These are phyloP conservation scores for Stagonosporopsis chrysanthemi DNA, from an alignment of 2,329 filamentous ascomycete genomes.

Conservation along the genomic window DNA sequence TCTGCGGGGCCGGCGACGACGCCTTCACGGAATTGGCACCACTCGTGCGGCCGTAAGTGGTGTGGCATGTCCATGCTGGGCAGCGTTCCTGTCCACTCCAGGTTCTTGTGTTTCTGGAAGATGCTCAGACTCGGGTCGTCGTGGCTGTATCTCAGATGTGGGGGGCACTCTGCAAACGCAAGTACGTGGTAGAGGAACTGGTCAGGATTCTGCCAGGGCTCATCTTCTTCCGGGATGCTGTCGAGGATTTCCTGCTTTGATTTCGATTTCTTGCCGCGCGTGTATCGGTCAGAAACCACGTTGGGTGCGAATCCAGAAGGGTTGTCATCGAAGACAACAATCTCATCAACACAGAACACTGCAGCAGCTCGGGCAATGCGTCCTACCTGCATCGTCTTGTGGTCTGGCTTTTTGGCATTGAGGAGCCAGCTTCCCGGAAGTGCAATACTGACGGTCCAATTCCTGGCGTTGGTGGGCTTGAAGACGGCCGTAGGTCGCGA, in stretches of 20 bases:
- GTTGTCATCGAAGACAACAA: constrained; percentile 82
- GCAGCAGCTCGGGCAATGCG: constrained; percentile 81
- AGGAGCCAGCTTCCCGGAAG: constrained; percentile 73
- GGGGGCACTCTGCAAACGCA: constrained; percentile 83
- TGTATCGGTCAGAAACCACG: constrained; percentile 32
- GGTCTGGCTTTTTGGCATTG: constrained; percentile 75
- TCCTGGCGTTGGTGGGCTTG: constrained; percentile 67
- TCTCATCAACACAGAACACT: constrained; percentile 84
- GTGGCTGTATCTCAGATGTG: constrained; percentile 65
- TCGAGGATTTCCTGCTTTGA: constrained; percentile 52
- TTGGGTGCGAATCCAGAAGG: constrained; percentile 43
- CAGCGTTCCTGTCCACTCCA: constrained; percentile 74
- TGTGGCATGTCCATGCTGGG: constrained; percentile 86
- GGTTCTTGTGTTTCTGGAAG: constrained; percentile 80
- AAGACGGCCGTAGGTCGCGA: constrained; percentile 76
- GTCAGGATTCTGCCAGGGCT: constrained; percentile 73
- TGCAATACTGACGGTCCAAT: constrained; percentile 79
- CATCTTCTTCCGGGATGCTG: constrained; percentile 51
- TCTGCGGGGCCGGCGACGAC: constrained; percentile 61
- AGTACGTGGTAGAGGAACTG: constrained; percentile 83
- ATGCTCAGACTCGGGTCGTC: constrained; percentile 65
- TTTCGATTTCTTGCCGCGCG: constrained; percentile 28
- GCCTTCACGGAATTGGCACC: constrained; percentile 81
- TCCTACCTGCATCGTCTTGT: constrained; percentile 75
- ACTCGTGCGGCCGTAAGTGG: constrained; percentile 78